Conservation (phyloP, 176 grass and related monocot species). For the Areca catechu region DNA sequence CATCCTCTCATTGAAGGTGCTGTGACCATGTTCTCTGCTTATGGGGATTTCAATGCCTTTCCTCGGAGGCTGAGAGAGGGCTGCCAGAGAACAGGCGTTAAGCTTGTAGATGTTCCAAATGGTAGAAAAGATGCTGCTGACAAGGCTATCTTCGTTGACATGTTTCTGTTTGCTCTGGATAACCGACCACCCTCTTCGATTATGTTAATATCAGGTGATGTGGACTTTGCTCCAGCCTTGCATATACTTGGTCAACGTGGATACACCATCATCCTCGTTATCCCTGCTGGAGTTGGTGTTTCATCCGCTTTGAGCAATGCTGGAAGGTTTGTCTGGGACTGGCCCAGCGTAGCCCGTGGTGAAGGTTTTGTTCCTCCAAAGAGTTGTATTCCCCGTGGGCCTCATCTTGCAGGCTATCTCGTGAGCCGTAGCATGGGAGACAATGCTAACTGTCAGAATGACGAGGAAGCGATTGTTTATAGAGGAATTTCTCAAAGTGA, state of each 20-base stretch:
- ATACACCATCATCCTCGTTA: slow-evolving; percentile 61
- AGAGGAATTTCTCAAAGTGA: slow-evolving; percentile 43
- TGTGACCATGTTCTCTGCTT: slow-evolving; percentile 85
- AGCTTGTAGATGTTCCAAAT: slow-evolving; percentile 84
- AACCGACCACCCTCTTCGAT: slow-evolving; percentile 63
- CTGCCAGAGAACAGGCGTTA: slow-evolving; percentile 80
- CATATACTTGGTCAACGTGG: slow-evolving; percentile 81
- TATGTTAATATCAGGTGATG: slow-evolving; percentile 78
- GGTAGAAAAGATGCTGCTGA: slow-evolving; percentile 81
- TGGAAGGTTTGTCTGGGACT: slow-evolving; percentile 70
- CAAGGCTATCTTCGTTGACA: slow-evolving; percentile 75
- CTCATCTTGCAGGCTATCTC: slow-evolving; percentile 33
- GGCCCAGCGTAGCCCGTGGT: slow-evolving; percentile 66
- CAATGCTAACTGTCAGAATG: slow-evolving; percentile 36
- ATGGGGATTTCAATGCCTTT: slow-evolving; percentile 91
- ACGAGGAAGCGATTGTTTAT: slow-evolving; percentile 61
- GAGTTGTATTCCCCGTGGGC: slow-evolving; percentile 13
- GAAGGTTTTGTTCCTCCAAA: slow-evolving; percentile 53
- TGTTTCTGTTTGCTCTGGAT: slow-evolving; percentile 83
- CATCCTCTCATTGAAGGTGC: slow-evolving; percentile 59
- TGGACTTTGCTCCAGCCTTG: slow-evolving; percentile 67
- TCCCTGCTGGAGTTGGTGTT: slow-evolving; percentile 58
- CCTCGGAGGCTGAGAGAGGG: slow-evolving; percentile 86
- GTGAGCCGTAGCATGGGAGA: slow-evolving; percentile 20
- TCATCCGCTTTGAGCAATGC: slow-evolving; percentile 66